Evolutionary conservation across 2,329 filamentous ascomycete genomes (phyloP), one percentile per base, ranked within the genome.

Genomic region (Ophiosphaerella narmari): DNA sequence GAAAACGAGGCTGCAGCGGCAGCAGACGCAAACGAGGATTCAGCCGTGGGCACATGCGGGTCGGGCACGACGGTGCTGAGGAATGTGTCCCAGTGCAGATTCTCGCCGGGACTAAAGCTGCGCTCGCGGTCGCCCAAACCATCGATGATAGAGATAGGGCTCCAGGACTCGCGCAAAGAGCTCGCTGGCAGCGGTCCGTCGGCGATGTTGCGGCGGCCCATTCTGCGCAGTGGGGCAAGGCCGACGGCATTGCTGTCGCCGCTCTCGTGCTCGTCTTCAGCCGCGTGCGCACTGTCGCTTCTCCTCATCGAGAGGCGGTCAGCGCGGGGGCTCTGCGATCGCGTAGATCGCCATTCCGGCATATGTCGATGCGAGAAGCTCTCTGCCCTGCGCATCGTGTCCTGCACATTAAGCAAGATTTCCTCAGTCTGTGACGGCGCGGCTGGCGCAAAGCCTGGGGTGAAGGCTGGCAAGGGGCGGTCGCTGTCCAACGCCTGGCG

Each of bases 51-150:
- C 2, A 90, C 82, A 54, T 90, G 87, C 13, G 88, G 86, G 69
- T 96, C 91, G 0, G 90, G 90, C 0, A 89, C 87, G 53, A 97
- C 82, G 0, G 90, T 95, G 6, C 83, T 87, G 49, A 91, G 78
- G 45, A 97, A 84, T 3, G 86, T 90, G 52, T 93, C 88, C 92
- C 92, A 97, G 42, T 81, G 80, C 55, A 84, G 81, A 37, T 61
- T 47, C 23, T 62, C 65, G 14, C 75, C 75, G 5, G 88, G 87
- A 66, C 87, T 91, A n/a, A 90, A 76, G 71, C 91, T 96, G 60
- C 91, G 85, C 55, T 90, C 84, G 50, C 91, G 88, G 73, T 96
- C 91, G 33, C 91, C 91, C 13, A 96, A 81, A 4, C 91, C 91
- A 71, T 95, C 87, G 1, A 88, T 55, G 3, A 60, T 64, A 46